Evolutionary conservation across 2,329 filamentous ascomycete genomes (phyloP).

Genomic region (Pyricularia pennisetigena): DNA sequence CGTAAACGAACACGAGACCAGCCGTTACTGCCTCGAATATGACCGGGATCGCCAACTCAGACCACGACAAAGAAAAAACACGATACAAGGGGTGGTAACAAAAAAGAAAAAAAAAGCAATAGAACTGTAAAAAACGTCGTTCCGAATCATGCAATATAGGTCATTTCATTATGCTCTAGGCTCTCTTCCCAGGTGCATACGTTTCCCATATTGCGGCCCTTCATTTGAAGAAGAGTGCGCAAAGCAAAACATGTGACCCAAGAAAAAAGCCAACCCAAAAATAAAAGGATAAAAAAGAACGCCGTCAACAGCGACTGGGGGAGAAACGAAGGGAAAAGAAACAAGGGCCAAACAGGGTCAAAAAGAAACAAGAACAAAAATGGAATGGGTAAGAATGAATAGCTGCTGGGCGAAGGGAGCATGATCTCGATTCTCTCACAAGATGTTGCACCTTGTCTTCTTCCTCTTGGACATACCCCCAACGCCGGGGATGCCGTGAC

Average conservation of each 20-base stretch:
- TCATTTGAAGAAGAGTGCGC: neutral
- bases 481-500: constrained; percentile 25
- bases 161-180: constrained; percentile 10
- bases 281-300: constrained; percentile 6
- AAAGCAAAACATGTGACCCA: neutral
- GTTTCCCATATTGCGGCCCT: neutral
- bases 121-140: constrained; percentile 11
- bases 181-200: neutral
- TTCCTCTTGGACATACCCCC: constrained; percentile 56
- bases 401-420: neutral
- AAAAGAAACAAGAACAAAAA: neutral
- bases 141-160: constrained; percentile 15
- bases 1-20: neutral
- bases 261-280: constrained; percentile 8
- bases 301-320: neutral
- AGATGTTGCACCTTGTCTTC: constrained; percentile 73
- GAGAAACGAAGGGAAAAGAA: constrained; percentile 5
- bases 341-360: constrained; percentile 5
- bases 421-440: constrained; percentile 38
- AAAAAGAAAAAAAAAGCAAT: constrained; percentile 13
- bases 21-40: neutral
- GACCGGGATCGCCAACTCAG: neutral
- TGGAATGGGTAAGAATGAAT: neutral
- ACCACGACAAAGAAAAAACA: neutral
- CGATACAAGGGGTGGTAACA: neutral